phyloP scores from a whole-genome alignment of 2,329 filamentous ascomycete genomes.

The Clarireedia hainanense region DNA sequence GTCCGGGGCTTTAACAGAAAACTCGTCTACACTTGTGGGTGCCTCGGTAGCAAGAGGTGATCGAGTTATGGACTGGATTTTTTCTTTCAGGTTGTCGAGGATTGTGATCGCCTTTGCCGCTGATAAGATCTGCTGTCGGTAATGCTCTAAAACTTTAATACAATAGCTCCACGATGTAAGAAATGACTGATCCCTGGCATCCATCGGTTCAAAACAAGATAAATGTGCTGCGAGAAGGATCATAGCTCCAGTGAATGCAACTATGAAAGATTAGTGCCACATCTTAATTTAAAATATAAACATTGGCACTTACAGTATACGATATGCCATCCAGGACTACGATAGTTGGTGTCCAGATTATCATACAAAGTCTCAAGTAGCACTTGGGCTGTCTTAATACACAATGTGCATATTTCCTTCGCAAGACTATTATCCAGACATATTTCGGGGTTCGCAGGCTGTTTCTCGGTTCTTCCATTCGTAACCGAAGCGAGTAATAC shows the following conservation, averaged over 20 bases:
- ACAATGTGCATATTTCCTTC: conserved; percentile 11
- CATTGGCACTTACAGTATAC: conserved; percentile 15
- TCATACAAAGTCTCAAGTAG: conserved; percentile 9
- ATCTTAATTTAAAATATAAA: neutral
- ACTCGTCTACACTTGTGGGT: no score
- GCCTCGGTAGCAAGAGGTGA: no score
- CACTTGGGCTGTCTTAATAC: conserved; percentile 13
- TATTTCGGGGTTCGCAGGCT: neutral
- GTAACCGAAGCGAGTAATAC: neutral
- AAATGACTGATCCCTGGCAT: neutral
- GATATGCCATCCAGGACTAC: conserved; percentile 16
- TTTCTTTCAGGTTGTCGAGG: neutral
- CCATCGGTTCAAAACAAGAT: conserved; percentile 1
- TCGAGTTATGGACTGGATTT: neutral
- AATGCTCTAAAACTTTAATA: conserved; percentile 2
- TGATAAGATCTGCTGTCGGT: conserved; percentile 1
- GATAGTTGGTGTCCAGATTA: conserved; percentile 8
- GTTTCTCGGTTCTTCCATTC: neutral
- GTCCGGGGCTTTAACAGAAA: neutral
- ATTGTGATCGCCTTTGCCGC: neutral
- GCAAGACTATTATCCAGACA: neutral
- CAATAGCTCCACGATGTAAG: conserved; percentile 2
- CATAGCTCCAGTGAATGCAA: conserved; percentile 14
- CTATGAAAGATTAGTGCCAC: neutral
- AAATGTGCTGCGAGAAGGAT: conserved; percentile 11